phyloP scores from a whole-genome alignment of 805 yeast species.

The Candida taoyuanica region DNA sequence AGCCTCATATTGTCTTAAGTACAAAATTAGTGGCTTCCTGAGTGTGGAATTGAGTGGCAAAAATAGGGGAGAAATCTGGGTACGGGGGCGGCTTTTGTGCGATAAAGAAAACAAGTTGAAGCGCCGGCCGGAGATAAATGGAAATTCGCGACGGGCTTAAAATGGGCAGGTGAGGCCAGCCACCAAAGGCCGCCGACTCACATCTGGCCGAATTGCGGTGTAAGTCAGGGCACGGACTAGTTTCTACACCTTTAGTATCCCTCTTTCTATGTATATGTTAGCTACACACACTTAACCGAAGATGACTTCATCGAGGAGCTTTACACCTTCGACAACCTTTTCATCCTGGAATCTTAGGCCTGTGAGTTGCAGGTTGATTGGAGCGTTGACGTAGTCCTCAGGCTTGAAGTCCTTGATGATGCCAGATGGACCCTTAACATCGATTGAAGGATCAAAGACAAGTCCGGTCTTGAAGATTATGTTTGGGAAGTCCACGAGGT shows the following conservation, averaged over 20 bases:
- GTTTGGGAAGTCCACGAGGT: conserved; percentile 68
- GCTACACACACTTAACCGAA: neutral
- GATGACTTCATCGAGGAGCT: conserved; percentile 33
- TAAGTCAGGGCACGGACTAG: neutral
- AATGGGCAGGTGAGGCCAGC: neutral
- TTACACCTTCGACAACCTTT: conserved; percentile 44
- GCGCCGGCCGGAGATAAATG: too few species aligned
- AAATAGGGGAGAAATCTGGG: neutral
- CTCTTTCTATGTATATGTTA: neutral
- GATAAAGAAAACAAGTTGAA: neutral
- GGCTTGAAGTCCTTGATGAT: conserved; percentile 24
- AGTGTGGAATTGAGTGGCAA: neutral
- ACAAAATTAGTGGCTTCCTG: neutral
- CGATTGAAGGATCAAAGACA: conserved; percentile 50
- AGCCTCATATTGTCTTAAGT: conserved; percentile 9
- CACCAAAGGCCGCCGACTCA: neutral
- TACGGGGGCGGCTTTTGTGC: neutral
- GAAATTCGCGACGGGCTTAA: neutral
- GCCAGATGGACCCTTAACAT: conserved; percentile 39
- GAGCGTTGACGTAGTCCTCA: conserved; percentile 35
- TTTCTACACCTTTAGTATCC: neutral
- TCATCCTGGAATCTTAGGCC: conserved; percentile 49
- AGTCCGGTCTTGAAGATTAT: conserved; percentile 61
- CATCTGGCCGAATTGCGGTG: too few species aligned
- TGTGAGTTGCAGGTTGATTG: conserved; percentile 46